A percentile compares a stretch with the other conserved stretches of the same genome.
These are phyloP conservation scores for Tulasnella calospora DNA, from an alignment of 768 basidiomycete genomes.

Conservation along the genomic window DNA sequence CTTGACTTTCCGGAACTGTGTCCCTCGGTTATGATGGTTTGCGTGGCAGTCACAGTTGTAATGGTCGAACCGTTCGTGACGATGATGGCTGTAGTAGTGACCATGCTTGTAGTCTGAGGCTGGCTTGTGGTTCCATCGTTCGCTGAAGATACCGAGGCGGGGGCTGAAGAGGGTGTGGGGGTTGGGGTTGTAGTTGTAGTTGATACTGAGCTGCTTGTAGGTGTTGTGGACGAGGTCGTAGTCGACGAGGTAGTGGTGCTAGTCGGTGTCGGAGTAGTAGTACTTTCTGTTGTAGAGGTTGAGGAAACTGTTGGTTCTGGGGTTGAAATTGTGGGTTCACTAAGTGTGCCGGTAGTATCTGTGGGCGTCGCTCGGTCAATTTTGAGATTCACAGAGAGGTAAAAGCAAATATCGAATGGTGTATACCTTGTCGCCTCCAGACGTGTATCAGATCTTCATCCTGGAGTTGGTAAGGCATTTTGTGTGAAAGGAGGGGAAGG, in stretches of 20 bases:
- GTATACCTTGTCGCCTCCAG: neutral
- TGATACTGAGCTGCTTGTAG: neutral
- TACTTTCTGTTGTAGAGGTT: neutral
- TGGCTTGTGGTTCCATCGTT: neutral
- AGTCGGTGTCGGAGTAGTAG: neutral
- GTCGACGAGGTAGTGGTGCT: neutral
- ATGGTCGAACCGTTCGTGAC: conserved; percentile 1
- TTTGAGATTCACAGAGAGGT: neutral
- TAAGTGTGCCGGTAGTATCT: neutral
- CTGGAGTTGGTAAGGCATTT: neutral
- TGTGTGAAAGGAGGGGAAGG: neutral
- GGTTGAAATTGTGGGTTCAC: neutral
- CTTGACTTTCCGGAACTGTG: neutral
- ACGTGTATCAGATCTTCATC: neutral
- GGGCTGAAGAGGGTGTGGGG: neutral
- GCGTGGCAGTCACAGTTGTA: conserved; percentile 13
- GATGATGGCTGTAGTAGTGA: neutral
- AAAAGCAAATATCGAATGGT: neutral
- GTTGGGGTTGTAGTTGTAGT: neutral
- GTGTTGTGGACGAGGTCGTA: neutral
- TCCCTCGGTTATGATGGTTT: neutral
- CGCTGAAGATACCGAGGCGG: neutral
- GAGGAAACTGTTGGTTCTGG: neutral
- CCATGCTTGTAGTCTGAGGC: neutral
- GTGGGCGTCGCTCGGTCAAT: neutral